A percentile compares a stretch with the other conserved stretches of the same genome.
Evolutionary conservation across 2,329 filamentous ascomycete genomes (phyloP).

Genomic region (Neofusicoccum sp.): DNA sequence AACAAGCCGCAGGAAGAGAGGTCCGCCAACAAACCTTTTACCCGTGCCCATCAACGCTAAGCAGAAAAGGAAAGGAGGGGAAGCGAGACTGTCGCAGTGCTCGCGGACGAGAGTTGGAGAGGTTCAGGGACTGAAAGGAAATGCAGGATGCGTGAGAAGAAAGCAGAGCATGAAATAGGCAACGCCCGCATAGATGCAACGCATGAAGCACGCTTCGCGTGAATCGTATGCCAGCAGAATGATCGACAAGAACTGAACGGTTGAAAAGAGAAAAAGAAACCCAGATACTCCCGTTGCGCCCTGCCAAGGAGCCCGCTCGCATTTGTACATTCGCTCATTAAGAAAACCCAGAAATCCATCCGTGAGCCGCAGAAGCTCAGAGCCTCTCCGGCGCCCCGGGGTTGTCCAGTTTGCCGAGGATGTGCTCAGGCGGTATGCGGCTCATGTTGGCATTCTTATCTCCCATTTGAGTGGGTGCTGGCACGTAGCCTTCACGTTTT

Average conservation of each 20-base stretch:
- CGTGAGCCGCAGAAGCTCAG: background rate
- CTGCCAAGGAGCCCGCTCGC: conserved; percentile 17
- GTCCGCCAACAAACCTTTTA: conserved; percentile 12
- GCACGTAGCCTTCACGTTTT: conserved; percentile 76
- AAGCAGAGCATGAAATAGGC: conserved; percentile 10
- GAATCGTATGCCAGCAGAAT: conserved; percentile 16
- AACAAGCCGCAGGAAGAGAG: conserved; percentile 10
- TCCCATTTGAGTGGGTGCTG: conserved; percentile 64
- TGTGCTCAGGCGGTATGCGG: conserved; percentile 53
- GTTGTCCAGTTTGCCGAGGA: conserved; percentile 37
- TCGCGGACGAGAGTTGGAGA: conserved; percentile 12
- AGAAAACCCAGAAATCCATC: conserved; percentile 24
- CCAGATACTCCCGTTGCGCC: conserved; percentile 17
- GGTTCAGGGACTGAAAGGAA: conserved; percentile 7
- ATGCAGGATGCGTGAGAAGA: background rate
- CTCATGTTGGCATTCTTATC: conserved; percentile 52
- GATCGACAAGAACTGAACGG: conserved; percentile 11
- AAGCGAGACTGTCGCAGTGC: conserved; percentile 8
- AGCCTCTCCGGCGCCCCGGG: conserved; percentile 38
- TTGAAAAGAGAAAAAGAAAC: background rate
- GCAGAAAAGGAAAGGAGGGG: conserved; percentile 18
- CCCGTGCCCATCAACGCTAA: conserved; percentile 14
- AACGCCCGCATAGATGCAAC: conserved; percentile 17
- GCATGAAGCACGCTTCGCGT: conserved; percentile 5
- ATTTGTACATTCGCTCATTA: conserved; percentile 17